These are phyloP conservation scores for Cicer cuneatum DNA, from an alignment of 306 rosid species.

Conservation along the genomic window DNA sequence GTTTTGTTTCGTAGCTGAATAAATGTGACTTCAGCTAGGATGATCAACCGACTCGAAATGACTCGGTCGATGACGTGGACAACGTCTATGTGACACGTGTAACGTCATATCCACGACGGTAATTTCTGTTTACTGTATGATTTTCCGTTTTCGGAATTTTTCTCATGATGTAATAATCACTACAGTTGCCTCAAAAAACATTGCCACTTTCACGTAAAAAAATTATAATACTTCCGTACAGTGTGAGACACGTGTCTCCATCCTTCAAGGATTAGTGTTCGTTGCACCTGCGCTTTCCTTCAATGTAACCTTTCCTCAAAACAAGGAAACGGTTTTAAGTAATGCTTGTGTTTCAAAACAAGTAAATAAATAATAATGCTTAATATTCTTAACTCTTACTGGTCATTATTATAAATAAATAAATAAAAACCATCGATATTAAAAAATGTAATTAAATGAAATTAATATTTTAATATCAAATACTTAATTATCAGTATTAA, in stretches of 20 bases:
- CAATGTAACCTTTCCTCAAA: no score
- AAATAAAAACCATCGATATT: no score
- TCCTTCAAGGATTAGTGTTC: constrained; percentile 25
- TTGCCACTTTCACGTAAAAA: neutral
- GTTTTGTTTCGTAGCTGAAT: constrained; percentile 38
- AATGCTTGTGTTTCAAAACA: no score
- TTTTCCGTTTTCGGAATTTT: constrained; percentile 16
- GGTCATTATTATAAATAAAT: no score
- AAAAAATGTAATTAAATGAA: no score
- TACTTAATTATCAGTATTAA: no score
- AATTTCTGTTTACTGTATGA: constrained; percentile 27
- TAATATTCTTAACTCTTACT: no score
- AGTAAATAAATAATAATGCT: no score
- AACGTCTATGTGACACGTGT: constrained; percentile 28
- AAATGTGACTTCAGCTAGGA: constrained; percentile 31
- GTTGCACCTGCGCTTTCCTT: neutral
- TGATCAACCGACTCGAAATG: constrained; percentile 52
- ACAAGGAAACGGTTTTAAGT: no score
- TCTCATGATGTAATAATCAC: neutral
- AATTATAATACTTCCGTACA: constrained; percentile 15
- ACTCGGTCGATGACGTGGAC: constrained; percentile 43
- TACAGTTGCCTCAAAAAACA: no score
- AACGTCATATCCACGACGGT: neutral
- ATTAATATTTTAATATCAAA: no score
- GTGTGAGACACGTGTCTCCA: constrained; percentile 36